phyloP scores from a whole-genome alignment of 805 yeast genomes.

The Candida manassasensis region DNA sequence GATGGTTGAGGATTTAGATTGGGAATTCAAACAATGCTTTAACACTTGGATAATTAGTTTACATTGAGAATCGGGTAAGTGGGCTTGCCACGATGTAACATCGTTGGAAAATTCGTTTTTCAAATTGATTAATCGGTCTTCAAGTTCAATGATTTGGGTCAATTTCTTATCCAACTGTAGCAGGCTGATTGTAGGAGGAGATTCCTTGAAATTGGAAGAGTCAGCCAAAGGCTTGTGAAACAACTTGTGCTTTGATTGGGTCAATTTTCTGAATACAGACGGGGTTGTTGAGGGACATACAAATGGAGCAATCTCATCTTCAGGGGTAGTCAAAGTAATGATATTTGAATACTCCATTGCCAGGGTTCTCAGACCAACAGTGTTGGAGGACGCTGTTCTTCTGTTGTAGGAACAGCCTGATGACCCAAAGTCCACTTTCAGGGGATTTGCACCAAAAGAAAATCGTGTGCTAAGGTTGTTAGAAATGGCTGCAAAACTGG shows the following conservation, averaged over 20 bases:
- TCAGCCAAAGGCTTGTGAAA: slow-evolving; percentile 3
- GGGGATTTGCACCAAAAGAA: slow-evolving; percentile 4
- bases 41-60: slow-evolving; percentile 37
- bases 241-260: slow-evolving; percentile 12
- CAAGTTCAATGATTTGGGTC: slow-evolving; percentile 27
- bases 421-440: not conserved
- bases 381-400: not conserved
- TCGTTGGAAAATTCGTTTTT: slow-evolving; percentile 38
- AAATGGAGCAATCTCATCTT: slow-evolving; percentile 5
- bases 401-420: not conserved
- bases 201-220: not conserved
- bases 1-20: slow-evolving; percentile 31
- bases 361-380: not conserved
- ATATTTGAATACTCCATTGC: slow-evolving; percentile 1
- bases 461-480: slow-evolving; percentile 2
- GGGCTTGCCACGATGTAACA: slow-evolving; percentile 38
- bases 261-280: slow-evolving; percentile 17
- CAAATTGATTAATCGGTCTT: slow-evolving; percentile 32
- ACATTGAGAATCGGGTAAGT: slow-evolving; percentile 36
- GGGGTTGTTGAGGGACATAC: slow-evolving; percentile 11
- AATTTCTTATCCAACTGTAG: slow-evolving; percentile 2
- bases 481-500: not conserved
- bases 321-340: not conserved
- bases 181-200: slow-evolving; percentile 4
- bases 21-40: slow-evolving; percentile 32